Conservation (phyloP, 2,329 filamentous ascomycete species). For the Penicillium sp. region DNA sequence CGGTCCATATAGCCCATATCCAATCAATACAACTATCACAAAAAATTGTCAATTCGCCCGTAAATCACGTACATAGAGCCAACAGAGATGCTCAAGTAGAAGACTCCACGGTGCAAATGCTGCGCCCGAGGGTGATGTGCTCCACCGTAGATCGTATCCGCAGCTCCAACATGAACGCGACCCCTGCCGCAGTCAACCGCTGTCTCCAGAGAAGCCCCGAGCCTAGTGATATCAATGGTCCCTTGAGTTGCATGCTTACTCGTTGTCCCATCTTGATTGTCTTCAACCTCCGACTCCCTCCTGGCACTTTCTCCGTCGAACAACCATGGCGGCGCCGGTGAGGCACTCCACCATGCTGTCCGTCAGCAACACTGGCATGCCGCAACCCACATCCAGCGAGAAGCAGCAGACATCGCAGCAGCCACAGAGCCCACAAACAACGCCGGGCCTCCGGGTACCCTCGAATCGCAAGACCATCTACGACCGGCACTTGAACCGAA, state of each 20-base stretch:
- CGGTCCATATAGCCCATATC: too few relatives aligned
- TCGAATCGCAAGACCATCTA: constrained; percentile 97
- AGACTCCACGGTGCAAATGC: too few relatives aligned
- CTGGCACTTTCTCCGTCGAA: not conserved
- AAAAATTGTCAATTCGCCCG: too few relatives aligned
- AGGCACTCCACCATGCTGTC: constrained; percentile 35
- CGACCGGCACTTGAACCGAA: constrained; percentile 88
- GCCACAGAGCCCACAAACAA: constrained; percentile 47
- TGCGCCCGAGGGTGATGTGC: constrained; percentile 24
- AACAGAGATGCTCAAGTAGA: too few relatives aligned
- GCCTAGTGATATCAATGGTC: too few relatives aligned
- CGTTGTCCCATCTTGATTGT: too few relatives aligned
- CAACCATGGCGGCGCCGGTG: constrained; percentile 30
- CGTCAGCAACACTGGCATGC: constrained; percentile 27
- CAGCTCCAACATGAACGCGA: too few relatives aligned
- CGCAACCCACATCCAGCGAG: constrained; percentile 21
- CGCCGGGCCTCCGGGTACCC: constrained; percentile 72
- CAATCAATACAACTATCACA: too few relatives aligned
- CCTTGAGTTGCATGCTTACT: too few relatives aligned
- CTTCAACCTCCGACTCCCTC: not conserved
- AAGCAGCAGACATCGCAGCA: constrained; percentile 38
- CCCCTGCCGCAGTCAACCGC: too few relatives aligned
- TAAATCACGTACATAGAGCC: too few relatives aligned
- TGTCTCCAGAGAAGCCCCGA: too few relatives aligned
- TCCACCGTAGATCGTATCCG: constrained; percentile 27